Base-by-base conservation (phyloP, 352 stramenopile species). In the Thalassiosira exigua region DNA sequence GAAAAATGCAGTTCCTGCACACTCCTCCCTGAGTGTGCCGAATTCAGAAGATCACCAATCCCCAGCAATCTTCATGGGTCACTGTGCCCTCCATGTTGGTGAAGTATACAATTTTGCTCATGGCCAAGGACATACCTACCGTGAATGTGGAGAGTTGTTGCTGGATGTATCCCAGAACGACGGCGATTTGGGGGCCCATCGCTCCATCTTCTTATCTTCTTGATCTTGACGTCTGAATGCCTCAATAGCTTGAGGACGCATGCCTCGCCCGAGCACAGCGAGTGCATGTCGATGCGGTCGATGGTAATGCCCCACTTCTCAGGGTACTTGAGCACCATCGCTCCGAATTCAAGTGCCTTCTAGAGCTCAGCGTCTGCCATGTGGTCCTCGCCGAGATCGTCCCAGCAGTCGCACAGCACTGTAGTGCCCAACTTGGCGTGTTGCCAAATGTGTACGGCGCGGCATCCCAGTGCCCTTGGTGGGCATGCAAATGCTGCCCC, bases 271-370 rank as follows among this genome's bases (percentile, higher is more conserved):
- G 1, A 41, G 3, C 24, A 12, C 14, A 62, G 27, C 4, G 53
- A 62, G 27, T 62, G 53, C 21, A 29, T 62, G 27, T 62, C 24
- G 19, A 62, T 62, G 27, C 22, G 39, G 53, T 36, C 5, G 53
- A 62, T 62, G 1, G 53, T 22, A 29, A 62, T 44, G 3, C 53
- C 53, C 12, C 53, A 1, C 4, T n/a, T 26, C 1, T 4, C 39
- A 12, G 53, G 53, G 17, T 62, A 62, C 1, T 33, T 17, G 1
- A 62, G 27, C 36, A 44, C 50, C 21, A 22, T 17, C 3, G 67
- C 67, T 24, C 53, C 75, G 0, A 46, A 22, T 29, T 77, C 77
- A 0, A 82, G n/a, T 2, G 21, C 42, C 12, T 11, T 14, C 9
- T 29, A 61, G 0, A 78, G 70, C 19, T 75, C 19, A 4, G 60